phyloP scores from a whole-genome alignment of 2,329 filamentous ascomycete species.

The Ramularia endophylla region DNA sequence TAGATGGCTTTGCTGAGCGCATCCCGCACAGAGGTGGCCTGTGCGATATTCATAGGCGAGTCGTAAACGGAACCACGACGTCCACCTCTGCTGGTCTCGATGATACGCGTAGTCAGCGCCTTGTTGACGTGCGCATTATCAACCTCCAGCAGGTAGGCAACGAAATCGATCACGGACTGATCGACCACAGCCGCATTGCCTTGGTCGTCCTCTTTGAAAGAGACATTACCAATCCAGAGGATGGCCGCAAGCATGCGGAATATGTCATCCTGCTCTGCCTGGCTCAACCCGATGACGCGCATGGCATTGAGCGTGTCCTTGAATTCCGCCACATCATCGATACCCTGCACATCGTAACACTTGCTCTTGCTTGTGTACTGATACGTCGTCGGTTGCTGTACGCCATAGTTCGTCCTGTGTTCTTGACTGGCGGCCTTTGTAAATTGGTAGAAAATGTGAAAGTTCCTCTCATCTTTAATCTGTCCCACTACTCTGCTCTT shows the following conservation, averaged over 20 bases:
- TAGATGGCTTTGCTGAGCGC: conserved; percentile 95
- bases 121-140: conserved; percentile 73
- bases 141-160: conserved; percentile 89
- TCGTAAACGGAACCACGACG: conserved; percentile 63
- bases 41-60: conserved; percentile 76
- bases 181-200: conserved; percentile 84
- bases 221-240: conserved; percentile 90
- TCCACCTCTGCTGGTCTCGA: conserved; percentile 64
- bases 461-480: conserved; percentile 92
- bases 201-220: conserved; percentile 81
- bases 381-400: conserved; percentile 90
- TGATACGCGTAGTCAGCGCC: conserved; percentile 80
- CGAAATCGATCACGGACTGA: conserved; percentile 86
- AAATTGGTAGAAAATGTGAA: conserved; percentile 99
- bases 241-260: conserved; percentile 92
- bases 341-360: conserved; percentile 88
- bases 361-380: conserved; percentile 90
- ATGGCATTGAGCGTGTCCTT: conserved; percentile 89
- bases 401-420: conserved; percentile 81
- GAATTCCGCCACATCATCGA: conserved; percentile 86
- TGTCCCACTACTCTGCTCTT: conserved; percentile 94
- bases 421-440: conserved; percentile 86
- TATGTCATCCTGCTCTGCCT: conserved; percentile 89
- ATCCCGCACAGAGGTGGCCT: conserved; percentile 81
- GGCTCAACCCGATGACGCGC: conserved; percentile 83